Base-by-base conservation (phyloP, 108 stramenopile species). In the Nitzschia sp. region DNA sequence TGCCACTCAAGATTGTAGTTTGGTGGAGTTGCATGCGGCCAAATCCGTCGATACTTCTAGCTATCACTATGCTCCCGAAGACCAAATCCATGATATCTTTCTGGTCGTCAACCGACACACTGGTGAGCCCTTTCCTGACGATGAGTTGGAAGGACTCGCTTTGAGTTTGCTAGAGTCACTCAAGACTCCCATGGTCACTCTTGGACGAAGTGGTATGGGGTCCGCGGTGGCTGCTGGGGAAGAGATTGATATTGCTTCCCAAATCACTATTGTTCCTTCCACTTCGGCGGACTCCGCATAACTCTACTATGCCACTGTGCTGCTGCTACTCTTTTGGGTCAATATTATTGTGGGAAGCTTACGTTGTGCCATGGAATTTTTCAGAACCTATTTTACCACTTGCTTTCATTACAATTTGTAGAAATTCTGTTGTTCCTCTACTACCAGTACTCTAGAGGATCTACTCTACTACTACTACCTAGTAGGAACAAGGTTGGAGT, bases 1-100 rank as follows among this genome's bases (percentile, higher is more conserved):
- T 40, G 82, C 82, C 6, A 52, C 63, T 12, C 26, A 51, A 34
- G 81, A 77, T 34, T 82, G 80, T 34, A 75, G 73, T 0, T 61
- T 84, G 51, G 80, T 79, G 6, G 78, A 81, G 26, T 72, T 84
- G 56, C 77, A 84, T 53, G 83, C 83, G 9, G 74, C 68, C 0
- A 66, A 69, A 46, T 44, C 65, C 17, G 62, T 58, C 19, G 59
- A 53, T 11, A 20, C 29, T 14, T 41, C 24, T 0, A 21, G 58
- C 19, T 37, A 46, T 20, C 57, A 69, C 20, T 39, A 56, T 6
- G 19, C 12, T 2, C 41, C 9, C 12, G 12, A 34, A 19, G 57
- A 69, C 26, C 22, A 67, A 25, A 71, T 83, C 40, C 78, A 83
- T 60, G 83, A 84, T 53, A 65, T 75, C 10, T 84, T 84, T 57